Evolutionary conservation across 2,329 filamentous ascomycete genomes (phyloP).

Genomic region (Acrodontium crateriforme): DNA sequence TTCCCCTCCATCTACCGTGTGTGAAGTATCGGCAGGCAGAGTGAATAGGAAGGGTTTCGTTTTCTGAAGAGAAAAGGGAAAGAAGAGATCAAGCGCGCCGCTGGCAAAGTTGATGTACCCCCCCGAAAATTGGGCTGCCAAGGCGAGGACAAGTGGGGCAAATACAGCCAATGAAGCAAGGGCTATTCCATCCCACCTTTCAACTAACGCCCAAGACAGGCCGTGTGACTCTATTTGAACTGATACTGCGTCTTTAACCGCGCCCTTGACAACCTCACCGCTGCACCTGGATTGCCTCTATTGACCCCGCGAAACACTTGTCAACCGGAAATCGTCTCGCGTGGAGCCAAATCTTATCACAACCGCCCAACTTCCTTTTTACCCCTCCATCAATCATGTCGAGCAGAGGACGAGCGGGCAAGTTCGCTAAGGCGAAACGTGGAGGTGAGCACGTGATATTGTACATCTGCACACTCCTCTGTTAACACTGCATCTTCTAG

Average conservation of each 20-base stretch:
- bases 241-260: slow-evolving; percentile 1
- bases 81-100: slow-evolving; percentile 7
- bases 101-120: slow-evolving; percentile 1
- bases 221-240: background rate
- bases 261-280: too few relatives aligned
- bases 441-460: slow-evolving; percentile 49
- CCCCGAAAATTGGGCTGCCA: background rate
- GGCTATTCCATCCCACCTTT: too few relatives aligned
- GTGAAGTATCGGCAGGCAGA: slow-evolving; percentile 42
- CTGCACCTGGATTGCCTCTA: too few relatives aligned
- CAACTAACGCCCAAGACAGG: background rate
- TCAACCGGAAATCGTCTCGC: too few relatives aligned
- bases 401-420: slow-evolving; percentile 66
- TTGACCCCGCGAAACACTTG: too few relatives aligned
- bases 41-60: slow-evolving; percentile 47
- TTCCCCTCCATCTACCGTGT: slow-evolving; percentile 54
- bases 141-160: too few relatives aligned
- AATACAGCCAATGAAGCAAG: too few relatives aligned
- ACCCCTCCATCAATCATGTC: slow-evolving; percentile 34
- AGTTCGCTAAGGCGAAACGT: slow-evolving; percentile 85
- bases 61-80: slow-evolving; percentile 24
- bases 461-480: slow-evolving; percentile 1
- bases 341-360: too few relatives aligned
- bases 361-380: too few relatives aligned
- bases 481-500: slow-evolving; percentile 32